Percentiles rank a stretch among this genome's conserved stretches.
Evolutionary conservation across 1,284 basidiomycete species (phyloP).

Genomic region (Naganishia albida): DNA sequence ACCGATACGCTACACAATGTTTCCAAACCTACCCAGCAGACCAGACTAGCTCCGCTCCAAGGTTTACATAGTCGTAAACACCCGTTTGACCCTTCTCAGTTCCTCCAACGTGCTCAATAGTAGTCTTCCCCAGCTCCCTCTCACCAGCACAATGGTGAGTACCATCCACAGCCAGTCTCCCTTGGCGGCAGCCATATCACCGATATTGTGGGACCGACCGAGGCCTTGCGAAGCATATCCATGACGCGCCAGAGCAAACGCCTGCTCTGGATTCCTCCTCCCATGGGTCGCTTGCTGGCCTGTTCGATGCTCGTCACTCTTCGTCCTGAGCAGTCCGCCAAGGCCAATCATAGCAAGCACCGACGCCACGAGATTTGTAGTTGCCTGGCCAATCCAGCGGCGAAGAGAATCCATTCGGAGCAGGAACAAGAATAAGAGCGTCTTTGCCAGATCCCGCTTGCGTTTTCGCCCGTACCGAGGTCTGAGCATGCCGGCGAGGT

Average conservation of each 20-base stretch:
- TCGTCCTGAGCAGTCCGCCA: slow-evolving; percentile 22
- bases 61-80: slow-evolving; percentile 8
- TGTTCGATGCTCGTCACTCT: slow-evolving; percentile 10
- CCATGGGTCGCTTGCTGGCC: slow-evolving; percentile 30
- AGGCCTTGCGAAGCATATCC: slow-evolving; percentile 2
- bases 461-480: slow-evolving; percentile 49
- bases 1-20: not conserved
- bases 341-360: slow-evolving; percentile 4
- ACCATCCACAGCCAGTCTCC: slow-evolving; percentile 52
- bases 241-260: slow-evolving; percentile 13
- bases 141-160: slow-evolving; percentile 46
- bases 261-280: slow-evolving; percentile 25
- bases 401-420: slow-evolving; percentile 47
- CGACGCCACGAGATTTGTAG: slow-evolving; percentile 11
- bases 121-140: slow-evolving; percentile 47
- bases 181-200: slow-evolving; percentile 18
- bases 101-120: slow-evolving; percentile 23
- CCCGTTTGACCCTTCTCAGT: slow-evolving; percentile 17
- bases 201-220: slow-evolving; percentile 19
- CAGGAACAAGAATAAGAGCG: slow-evolving; percentile 52
- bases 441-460: slow-evolving; percentile 53
- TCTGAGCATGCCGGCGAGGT: slow-evolving; percentile 35
- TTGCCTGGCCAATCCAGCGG: slow-evolving; percentile 42
- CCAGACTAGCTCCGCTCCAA: not conserved
- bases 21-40: not conserved